Percentiles rank a stretch among this genome's conserved stretches.
Conservation (phyloP, 2,329 filamentous ascomycete species). For the Epichloe typhina region DNA sequence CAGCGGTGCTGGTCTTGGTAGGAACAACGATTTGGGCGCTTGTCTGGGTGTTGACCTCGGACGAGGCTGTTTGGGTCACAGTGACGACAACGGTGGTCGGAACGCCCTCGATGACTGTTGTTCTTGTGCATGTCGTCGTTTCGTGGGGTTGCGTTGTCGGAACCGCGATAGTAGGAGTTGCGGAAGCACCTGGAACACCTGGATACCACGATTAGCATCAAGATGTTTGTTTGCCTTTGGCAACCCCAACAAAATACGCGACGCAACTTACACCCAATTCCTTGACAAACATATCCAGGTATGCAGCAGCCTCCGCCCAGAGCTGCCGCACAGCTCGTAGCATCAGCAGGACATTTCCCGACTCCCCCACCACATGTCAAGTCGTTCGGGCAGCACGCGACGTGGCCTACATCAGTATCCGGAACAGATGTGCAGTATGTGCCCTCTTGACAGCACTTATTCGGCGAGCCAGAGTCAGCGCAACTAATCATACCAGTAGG, state of each 20-base stretch:
- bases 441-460: constrained; percentile 58
- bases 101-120: constrained; percentile 22
- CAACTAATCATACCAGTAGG: constrained; percentile 55
- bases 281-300: constrained; percentile 54
- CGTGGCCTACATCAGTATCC: constrained; percentile 49
- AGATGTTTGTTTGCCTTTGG: background rate
- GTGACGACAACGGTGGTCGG: constrained; percentile 29
- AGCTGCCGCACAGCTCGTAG: constrained; percentile 49
- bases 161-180: constrained; percentile 12
- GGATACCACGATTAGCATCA: background rate
- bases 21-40: constrained; percentile 2
- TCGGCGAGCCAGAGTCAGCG: constrained; percentile 46
- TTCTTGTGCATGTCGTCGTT: constrained; percentile 27
- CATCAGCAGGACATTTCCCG: constrained; percentile 45
- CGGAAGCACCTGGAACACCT: constrained; percentile 22
- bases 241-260: background rate
- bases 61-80: constrained; percentile 22
- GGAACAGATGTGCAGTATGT: constrained; percentile 53
- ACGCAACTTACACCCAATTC: constrained; percentile 50
- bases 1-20: constrained; percentile 16
- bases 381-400: constrained; percentile 64
- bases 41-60: constrained; percentile 25
- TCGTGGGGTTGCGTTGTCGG: constrained; percentile 9
- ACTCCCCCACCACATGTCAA: constrained; percentile 53
- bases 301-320: constrained; percentile 67